A percentile compares a stretch with the other conserved stretches of the same genome.
Evolutionary conservation across 2,329 filamentous ascomycete species (phyloP).

Genomic region (Alternaria sp.): DNA sequence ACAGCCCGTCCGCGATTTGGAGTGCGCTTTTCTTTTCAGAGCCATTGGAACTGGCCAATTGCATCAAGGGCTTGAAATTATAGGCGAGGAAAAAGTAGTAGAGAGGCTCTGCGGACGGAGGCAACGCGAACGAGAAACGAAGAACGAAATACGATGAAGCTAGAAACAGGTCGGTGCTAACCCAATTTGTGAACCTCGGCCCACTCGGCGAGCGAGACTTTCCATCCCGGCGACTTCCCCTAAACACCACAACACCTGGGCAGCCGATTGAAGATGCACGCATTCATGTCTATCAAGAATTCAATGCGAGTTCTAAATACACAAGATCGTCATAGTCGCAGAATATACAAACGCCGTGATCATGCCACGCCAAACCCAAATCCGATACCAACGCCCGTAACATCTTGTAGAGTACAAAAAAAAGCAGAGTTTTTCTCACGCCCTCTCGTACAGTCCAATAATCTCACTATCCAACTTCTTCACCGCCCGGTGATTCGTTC

Average conservation of each 20-base stretch:
- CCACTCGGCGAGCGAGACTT: not conserved
- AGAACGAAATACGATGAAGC: slow-evolving; percentile 15
- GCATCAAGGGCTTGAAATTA: not conserved
- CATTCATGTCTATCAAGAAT: not conserved
- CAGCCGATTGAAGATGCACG: not conserved
- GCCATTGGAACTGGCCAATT: not conserved
- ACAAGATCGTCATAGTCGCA: not conserved
- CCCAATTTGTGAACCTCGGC: not conserved
- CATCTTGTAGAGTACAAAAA: not conserved
- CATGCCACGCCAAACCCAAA: not conserved
- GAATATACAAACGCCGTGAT: not conserved
- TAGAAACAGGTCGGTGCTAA: not conserved
- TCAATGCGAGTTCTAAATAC: not conserved
- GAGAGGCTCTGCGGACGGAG: not conserved
- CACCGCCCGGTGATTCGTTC: slow-evolving; percentile 6
- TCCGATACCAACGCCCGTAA: not conserved
- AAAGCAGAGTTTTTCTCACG: not conserved
- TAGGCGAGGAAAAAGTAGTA: not conserved
- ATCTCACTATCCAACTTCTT: slow-evolving; percentile 9
- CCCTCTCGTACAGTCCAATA: not conserved
- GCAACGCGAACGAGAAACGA: slow-evolving; percentile 1
- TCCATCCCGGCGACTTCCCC: not conserved
- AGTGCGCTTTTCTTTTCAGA: slow-evolving; percentile 20
- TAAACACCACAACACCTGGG: not conserved
- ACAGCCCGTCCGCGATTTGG: slow-evolving; percentile 26